Conservation (phyloP, 306 rosid genomes). For the Luffa acutangula region DNA sequence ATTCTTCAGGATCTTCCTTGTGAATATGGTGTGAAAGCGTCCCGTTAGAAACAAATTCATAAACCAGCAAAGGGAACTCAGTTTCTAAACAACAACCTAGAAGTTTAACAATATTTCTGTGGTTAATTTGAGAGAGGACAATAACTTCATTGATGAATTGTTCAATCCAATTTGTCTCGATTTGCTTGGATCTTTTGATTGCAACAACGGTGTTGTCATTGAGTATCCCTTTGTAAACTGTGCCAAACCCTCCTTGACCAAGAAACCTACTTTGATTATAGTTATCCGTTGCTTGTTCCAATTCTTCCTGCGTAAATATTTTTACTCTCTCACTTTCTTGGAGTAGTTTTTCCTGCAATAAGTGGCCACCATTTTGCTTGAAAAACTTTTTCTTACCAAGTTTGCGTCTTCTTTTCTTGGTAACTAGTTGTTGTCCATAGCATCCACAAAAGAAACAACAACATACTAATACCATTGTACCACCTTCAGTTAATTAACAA, state of each 20-base stretch:
- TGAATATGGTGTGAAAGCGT: slow-evolving; percentile 40
- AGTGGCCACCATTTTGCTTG: slow-evolving; percentile 46
- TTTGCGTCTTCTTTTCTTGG: slow-evolving; percentile 15
- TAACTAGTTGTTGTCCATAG: slow-evolving; percentile 5
- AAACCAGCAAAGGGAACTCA: slow-evolving; percentile 42
- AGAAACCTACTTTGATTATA: not conserved
- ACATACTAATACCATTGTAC: slow-evolving; percentile 8
- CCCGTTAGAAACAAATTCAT: slow-evolving; percentile 48
- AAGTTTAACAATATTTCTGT: slow-evolving; percentile 27
- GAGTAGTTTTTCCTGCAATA: slow-evolving; percentile 12
- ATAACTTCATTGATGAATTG: slow-evolving; percentile 38
- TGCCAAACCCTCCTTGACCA: slow-evolving; percentile 19
- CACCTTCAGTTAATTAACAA: no score
- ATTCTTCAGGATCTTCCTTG: slow-evolving; percentile 8
- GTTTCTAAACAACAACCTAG: slow-evolving; percentile 51
- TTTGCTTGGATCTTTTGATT: slow-evolving; percentile 25
- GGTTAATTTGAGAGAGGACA: slow-evolving; percentile 43
- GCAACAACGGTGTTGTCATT: slow-evolving; percentile 18
- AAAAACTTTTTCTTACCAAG: slow-evolving; percentile 22
- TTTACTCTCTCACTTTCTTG: no score
- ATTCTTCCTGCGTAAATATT: no score
- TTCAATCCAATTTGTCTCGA: slow-evolving; percentile 22
- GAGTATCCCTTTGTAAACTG: not conserved
- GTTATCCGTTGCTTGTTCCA: no score
- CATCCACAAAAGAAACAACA: not conserved